Evolutionary conservation across 371 early-diverging fungal genomes (phyloP).

Genomic region (Coemansia sp.): DNA sequence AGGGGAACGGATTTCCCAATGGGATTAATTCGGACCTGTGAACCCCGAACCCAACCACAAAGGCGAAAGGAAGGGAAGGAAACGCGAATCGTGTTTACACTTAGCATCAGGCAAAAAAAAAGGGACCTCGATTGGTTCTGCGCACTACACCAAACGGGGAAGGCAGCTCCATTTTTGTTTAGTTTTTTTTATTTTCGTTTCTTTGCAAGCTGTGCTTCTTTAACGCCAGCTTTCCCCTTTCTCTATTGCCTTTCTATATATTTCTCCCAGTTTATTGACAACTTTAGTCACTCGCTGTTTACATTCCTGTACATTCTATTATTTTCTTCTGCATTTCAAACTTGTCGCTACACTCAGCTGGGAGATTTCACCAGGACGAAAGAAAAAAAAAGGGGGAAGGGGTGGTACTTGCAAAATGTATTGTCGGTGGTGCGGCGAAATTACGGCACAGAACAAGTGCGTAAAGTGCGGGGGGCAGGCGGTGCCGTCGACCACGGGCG

Average conservation of each 20-base stretch:
- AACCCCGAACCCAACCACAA: too few species aligned
- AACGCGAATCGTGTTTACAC: too few species aligned
- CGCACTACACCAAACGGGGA: neutral
- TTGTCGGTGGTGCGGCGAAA: conserved; percentile 51
- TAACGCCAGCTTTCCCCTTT: neutral
- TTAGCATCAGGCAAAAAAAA: too few species aligned
- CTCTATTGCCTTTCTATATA: neutral
- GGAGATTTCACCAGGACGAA: too few species aligned
- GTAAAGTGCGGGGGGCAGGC: conserved; percentile 46
- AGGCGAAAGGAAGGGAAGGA: too few species aligned
- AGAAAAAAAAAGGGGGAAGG: too few species aligned
- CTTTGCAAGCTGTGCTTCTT: neutral
- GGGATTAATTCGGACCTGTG: too few species aligned
- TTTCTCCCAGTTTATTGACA: too few species aligned
- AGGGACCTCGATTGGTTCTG: neutral
- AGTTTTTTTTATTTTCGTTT: conserved; percentile 4
- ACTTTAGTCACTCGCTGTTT: too few species aligned
- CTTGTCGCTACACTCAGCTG: too few species aligned
- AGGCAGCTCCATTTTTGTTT: conserved; percentile 1
- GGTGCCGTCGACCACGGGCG: conserved; percentile 35
- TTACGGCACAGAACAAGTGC: conserved; percentile 29
- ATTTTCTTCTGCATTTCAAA: neutral
- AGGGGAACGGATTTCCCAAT: too few species aligned
- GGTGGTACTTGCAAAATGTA: conserved; percentile 20
- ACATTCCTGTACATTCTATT: too few species aligned